Percentiles rank a stretch among this genome's conserved stretches.
These are phyloP conservation scores for Iberis amara DNA, from an alignment of 441 rosid species.

Conservation along the genomic window DNA sequence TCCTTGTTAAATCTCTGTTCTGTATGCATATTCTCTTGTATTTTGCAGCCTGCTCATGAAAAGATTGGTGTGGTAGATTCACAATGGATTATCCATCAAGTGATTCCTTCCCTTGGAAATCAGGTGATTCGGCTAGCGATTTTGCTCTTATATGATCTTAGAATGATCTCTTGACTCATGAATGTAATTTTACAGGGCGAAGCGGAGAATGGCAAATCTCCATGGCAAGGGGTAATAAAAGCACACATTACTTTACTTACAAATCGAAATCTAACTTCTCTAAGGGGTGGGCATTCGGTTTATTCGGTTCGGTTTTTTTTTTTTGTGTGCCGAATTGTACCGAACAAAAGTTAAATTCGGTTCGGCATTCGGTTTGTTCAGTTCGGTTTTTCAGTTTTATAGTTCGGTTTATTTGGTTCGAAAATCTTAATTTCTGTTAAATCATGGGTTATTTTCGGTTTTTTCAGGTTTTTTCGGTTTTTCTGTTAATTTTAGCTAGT, in stretches of 20 bases:
- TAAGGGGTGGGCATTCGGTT: too few relatives aligned
- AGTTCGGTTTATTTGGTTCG: too few relatives aligned
- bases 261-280: neutral
- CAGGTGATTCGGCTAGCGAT: conserved; percentile 47
- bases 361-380: too few relatives aligned
- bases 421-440: too few relatives aligned
- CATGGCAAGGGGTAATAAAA: conserved; percentile 59
- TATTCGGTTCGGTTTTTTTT: too few relatives aligned
- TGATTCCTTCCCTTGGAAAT: conserved; percentile 62
- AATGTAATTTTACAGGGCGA: conserved; percentile 44
- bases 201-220: conserved; percentile 47
- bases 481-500: too few relatives aligned
- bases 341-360: too few relatives aligned
- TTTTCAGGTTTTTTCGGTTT: too few relatives aligned
- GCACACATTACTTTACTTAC: conserved; percentile 13
- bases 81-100: conserved; percentile 75
- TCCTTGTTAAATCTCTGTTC: neutral
- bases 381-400: too few relatives aligned
- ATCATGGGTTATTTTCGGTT: too few relatives aligned
- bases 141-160: conserved; percentile 3
- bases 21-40: conserved; percentile 11
- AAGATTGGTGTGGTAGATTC: conserved; percentile 56
- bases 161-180: conserved; percentile 16
- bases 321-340: too few relatives aligned
- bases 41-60: conserved; percentile 66